Base-by-base conservation (phyloP, 129 eudicot genomes). In the Dittrichia graveolens region DNA sequence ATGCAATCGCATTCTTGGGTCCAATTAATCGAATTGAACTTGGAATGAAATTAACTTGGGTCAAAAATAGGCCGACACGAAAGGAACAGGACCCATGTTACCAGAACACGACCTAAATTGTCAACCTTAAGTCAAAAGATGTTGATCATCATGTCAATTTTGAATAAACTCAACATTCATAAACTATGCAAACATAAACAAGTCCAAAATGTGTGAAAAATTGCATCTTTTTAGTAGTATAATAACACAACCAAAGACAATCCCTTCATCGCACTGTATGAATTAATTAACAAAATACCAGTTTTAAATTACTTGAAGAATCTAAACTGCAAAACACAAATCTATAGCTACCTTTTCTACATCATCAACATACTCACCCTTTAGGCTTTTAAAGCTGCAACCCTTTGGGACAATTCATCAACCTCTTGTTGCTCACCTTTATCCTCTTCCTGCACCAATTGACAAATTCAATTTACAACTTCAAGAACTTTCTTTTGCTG, bases 341-440 rank as follows among this genome's bases (percentile, higher is more conserved):
- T 12, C 39, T 5, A 75, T 5, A 48, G n/a, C 43, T 62, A 47
- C 16, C 75, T 72, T 46, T 37, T 61, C 69, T 52, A 73, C 49
- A 46, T 9, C 19, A 61, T 48, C 63, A 45, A 24, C 31, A 24
- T 71, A 45, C 55, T 68, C 55, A 52, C 45, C 35, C 11, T 57
- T 80, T 78, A 89, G 61, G 75, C 79, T 60, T 72, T 74, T 35
- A 89, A 83, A 44, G 65, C 80, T 40, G 85, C 83, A 65, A 85
- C 75, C 42, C 84, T 81, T 56, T 83, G 76, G 4, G 90, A 45
- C 73, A 87, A 70, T 43, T 66, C 91, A 65, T 89, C 95, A 71
- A 79, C 95, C 34, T 92, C 89, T 42, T 64, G 76, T 45, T 82
- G 79, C 80, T 84, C 96, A 31, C 31, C 81, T 7, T 72, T 74